Evolutionary conservation across 495 filamentous ascomycete species (phyloP).

Genomic region (Lindgomyces ingoldianus): DNA sequence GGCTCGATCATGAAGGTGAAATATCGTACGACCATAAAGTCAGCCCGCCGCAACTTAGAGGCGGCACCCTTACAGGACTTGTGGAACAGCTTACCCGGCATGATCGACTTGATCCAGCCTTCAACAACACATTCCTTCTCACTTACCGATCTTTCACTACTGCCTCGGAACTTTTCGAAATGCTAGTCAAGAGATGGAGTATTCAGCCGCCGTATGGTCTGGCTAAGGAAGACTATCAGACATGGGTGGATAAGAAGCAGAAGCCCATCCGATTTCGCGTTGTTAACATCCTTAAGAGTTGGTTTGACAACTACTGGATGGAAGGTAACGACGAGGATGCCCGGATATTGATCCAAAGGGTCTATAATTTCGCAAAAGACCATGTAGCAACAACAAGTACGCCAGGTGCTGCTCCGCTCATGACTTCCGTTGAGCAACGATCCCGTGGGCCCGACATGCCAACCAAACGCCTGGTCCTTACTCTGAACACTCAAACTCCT

Average conservation of each 20-base stretch:
- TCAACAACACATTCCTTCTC: conserved; percentile 96
- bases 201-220: conserved; percentile 91
- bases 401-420: conserved; percentile 75
- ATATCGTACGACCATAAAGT: conserved; percentile 83
- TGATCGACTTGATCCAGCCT: conserved; percentile 90
- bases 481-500: conserved; percentile 70
- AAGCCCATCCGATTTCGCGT: conserved; percentile 93
- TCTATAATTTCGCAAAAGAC: conserved; percentile 87
- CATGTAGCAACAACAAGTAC: conserved; percentile 90
- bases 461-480: conserved; percentile 83
- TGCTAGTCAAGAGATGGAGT: conserved; percentile 85
- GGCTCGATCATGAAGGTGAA: conserved; percentile 86
- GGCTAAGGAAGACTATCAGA: conserved; percentile 70
- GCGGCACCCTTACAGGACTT: conserved; percentile 82
- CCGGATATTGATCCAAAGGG: conserved; percentile 79
- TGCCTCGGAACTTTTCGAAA: conserved; percentile 86
- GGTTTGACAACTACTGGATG: conserved; percentile 99
- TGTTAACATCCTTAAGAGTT: conserved; percentile 95
- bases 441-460: conserved; percentile 82
- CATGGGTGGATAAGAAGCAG: conserved; percentile 92
- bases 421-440: conserved; percentile 83
- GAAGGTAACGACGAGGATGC: conserved; percentile 82
- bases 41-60: conserved; percentile 71
- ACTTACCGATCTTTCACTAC: conserved; percentile 95
- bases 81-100: conserved; percentile 97